Percentiles rank a stretch among this genome's conserved stretches.
phyloP scores from a whole-genome alignment of 2,329 filamentous ascomycete species.

The Aspergillus persii region DNA sequence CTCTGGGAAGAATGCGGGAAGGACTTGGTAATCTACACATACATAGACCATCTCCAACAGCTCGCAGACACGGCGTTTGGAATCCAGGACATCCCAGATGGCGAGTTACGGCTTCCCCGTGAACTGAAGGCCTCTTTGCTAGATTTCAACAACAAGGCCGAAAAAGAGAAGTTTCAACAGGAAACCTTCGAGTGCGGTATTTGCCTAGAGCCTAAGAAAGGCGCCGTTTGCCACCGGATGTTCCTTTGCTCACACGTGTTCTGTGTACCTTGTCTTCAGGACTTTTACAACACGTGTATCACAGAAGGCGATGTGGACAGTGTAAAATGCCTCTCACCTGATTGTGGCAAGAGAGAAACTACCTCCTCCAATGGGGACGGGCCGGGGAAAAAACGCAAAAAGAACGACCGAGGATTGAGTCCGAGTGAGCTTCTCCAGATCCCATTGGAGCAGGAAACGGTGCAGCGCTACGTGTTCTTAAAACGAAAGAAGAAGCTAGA shows the following conservation, averaged over 20 bases:
- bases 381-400: slow-evolving; percentile 50
- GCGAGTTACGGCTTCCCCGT: slow-evolving; percentile 48
- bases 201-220: slow-evolving; percentile 91
- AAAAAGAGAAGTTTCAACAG: slow-evolving; percentile 72
- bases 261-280: slow-evolving; percentile 79
- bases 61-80: slow-evolving; percentile 56
- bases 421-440: slow-evolving; percentile 83
- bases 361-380: slow-evolving; percentile 14
- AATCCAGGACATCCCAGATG: slow-evolving; percentile 39
- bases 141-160: slow-evolving; percentile 73
- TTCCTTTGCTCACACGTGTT: slow-evolving; percentile 87
- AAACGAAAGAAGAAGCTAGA: slow-evolving; percentile 93
- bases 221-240: slow-evolving; percentile 75
- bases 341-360: slow-evolving; percentile 66
- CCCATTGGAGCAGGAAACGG: slow-evolving; percentile 65
- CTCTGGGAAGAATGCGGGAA: slow-evolving; percentile 62
- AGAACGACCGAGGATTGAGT: slow-evolving; percentile 66
- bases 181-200: slow-evolving; percentile 86
- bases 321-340: slow-evolving; percentile 76
- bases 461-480: slow-evolving; percentile 82
- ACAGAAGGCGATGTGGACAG: slow-evolving; percentile 75
- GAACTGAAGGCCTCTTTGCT: slow-evolving; percentile 67
- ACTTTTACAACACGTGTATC: slow-evolving; percentile 88
- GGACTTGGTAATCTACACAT: slow-evolving; percentile 57
- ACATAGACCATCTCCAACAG: slow-evolving; percentile 61